A percentile compares a stretch with the other conserved stretches of the same genome.
These are phyloP conservation scores for Dioscorea alata DNA, from an alignment of 106 monocot genomes.

Conservation along the genomic window DNA sequence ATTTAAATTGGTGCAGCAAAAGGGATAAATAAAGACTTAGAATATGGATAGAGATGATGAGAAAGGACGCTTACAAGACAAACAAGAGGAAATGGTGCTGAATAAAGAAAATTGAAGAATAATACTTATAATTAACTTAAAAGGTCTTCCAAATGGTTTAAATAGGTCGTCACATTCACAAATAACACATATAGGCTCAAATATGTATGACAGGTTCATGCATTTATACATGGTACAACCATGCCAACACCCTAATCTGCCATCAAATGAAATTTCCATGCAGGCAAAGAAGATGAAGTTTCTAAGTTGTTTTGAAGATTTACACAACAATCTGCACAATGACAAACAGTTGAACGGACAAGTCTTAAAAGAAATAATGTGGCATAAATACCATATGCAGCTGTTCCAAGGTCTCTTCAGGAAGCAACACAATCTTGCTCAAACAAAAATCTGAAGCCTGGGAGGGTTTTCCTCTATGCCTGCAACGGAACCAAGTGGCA, in stretches of 20 bases:
- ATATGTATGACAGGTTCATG: neutral
- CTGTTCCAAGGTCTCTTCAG: neutral
- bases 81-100: too few relatives aligned
- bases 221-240: neutral
- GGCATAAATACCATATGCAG: neutral
- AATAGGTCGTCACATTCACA: too few relatives aligned
- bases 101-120: too few relatives aligned
- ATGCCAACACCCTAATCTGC: neutral
- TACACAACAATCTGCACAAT: too few relatives aligned
- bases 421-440: constrained; percentile 4
- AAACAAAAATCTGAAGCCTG: neutral
- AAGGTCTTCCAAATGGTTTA: too few relatives aligned
- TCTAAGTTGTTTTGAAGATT: too few relatives aligned
- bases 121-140: too few relatives aligned
- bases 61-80: neutral
- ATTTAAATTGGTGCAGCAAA: too few relatives aligned
- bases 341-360: neutral
- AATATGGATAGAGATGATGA: neutral
- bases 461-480: constrained; percentile 6
- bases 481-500: constrained; percentile 19
- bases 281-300: too few relatives aligned
- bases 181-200: too few relatives aligned
- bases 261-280: too few relatives aligned
- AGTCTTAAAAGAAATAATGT: constrained; percentile 6
- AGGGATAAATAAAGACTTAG: neutral